Evolutionary conservation across 257 asterid species (phyloP).

Genomic region (Salvia rosmarinus): DNA sequence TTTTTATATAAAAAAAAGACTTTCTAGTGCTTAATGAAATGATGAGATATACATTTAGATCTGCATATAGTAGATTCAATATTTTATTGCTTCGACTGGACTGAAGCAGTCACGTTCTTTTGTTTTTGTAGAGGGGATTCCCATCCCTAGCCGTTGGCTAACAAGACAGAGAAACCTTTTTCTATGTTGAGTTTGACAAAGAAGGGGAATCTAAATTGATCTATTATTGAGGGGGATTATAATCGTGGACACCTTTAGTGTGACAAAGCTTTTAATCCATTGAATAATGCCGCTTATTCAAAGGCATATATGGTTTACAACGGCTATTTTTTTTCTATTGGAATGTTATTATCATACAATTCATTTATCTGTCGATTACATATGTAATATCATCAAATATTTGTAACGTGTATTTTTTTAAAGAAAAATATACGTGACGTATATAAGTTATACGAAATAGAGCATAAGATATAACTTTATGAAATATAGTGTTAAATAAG

Average conservation of each 20-base stretch:
- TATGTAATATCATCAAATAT: no score
- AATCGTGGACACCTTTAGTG: constrained; percentile 40
- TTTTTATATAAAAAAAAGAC: no score
- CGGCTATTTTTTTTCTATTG: no score
- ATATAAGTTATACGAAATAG: no score
- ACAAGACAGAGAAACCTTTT: background rate
- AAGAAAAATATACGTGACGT: no score
- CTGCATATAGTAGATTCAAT: background rate
- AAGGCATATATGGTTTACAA: no score
- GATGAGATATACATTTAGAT: no score
- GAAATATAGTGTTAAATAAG: constrained; percentile 18
- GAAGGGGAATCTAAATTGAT: constrained; percentile 34
- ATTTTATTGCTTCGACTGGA: background rate
- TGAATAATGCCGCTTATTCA: background rate
- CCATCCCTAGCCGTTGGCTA: background rate
- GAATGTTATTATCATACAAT: no score
- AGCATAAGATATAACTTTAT: no score
- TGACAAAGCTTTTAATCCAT: constrained; percentile 22
- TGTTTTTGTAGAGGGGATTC: constrained; percentile 5
- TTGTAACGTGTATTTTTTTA: no score
- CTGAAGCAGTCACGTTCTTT: background rate
- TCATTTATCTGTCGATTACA: no score
- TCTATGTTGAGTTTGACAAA: constrained; percentile 23
- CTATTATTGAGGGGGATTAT: constrained; percentile 44
- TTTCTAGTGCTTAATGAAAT: no score